Conservation (phyloP, 2,329 filamentous ascomycete genomes). For the Colletotrichum siamense region DNA sequence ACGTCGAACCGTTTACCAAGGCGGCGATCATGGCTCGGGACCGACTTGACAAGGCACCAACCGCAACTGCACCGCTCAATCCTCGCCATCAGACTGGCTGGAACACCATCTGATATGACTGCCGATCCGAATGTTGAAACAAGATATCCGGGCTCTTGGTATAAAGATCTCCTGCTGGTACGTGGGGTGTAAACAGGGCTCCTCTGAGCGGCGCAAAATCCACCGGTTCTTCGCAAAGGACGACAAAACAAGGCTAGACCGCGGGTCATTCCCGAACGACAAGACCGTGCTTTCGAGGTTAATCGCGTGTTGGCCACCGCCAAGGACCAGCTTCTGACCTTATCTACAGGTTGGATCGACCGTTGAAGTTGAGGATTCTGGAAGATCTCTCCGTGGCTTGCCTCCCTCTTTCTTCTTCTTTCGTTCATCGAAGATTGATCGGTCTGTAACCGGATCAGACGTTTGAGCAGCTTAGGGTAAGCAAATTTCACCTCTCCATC, state of each 20-base stretch:
- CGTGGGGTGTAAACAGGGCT: neutral
- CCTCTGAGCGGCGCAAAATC: neutral
- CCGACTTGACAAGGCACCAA: slow-evolving; percentile 1
- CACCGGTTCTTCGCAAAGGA: slow-evolving; percentile 5
- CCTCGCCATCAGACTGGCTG: slow-evolving; percentile 8
- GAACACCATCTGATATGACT: slow-evolving; percentile 9
- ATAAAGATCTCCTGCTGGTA: slow-evolving; percentile 9
- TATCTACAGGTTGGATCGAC: slow-evolving; percentile 13
- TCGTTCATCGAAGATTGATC: neutral
- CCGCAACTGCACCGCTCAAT: slow-evolving; percentile 5
- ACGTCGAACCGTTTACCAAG: neutral
- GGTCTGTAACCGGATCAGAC: neutral
- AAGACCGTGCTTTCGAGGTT: slow-evolving; percentile 10
- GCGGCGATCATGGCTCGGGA: neutral
- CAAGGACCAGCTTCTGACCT: neutral
- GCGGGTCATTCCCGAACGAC: slow-evolving; percentile 12
- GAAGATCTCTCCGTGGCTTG: neutral
- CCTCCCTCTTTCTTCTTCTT: neutral
- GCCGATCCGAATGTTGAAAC: slow-evolving; percentile 13
- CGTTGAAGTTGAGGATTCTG: slow-evolving; percentile 7
- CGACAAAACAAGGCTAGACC: neutral
- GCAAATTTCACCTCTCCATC: neutral
- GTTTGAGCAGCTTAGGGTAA: neutral
- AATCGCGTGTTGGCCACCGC: neutral
- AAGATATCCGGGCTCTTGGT: slow-evolving; percentile 10